Base-by-base conservation (phyloP, 2,329 filamentous ascomycete species). In the Alternaria incomplexa region DNA sequence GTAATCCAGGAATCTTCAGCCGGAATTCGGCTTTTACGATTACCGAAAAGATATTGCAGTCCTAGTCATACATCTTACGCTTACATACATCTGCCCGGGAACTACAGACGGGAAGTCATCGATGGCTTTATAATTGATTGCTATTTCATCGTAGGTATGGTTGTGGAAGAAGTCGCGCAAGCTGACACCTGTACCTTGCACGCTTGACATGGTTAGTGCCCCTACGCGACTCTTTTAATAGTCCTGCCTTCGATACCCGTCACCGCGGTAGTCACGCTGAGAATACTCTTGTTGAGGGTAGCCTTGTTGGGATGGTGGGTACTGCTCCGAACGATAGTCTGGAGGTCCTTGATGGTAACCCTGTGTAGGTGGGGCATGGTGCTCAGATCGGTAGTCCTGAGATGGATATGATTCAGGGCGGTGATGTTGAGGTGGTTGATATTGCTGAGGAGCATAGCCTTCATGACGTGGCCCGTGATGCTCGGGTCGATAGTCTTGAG, bases 201-300 rank as follows among this genome's bases (percentile, higher is more conserved):
- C 48, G 48, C 28, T 17, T 25, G 13, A 40, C 20, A 52, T 23
- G 15, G 20, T 9, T 13, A 52, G 30, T 40, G 11, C 20, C 13
- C n/a, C 20, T 15, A 12, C 13, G 36, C 25, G 43, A 5, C 22
- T 20, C 12, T 17, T 43, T n/a, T 58, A 61, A 32, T 67, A 66
- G 9, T 65, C 61, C 6, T 65, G 64, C n/a, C 58, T 61, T 1
- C 22, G 60, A 48, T 67, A 63, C 10, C 59, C 56, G 28, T 59
- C 61, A 6, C 62, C 52, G 9, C 59, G 60, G 40, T 69, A 59
- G 12, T 62, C 59, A 15, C 50, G 57, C 22, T 25, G 57, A 36
- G 44, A 44, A 28, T 65, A 63, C n/a, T 40, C 46, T 36, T 64
- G 63, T 32, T 68, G 60, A 13, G 56, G 52, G 26, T 63, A 54